Evolutionary conservation across 345 rosid species (phyloP).

Genomic region (Pugionium dolabratum): DNA sequence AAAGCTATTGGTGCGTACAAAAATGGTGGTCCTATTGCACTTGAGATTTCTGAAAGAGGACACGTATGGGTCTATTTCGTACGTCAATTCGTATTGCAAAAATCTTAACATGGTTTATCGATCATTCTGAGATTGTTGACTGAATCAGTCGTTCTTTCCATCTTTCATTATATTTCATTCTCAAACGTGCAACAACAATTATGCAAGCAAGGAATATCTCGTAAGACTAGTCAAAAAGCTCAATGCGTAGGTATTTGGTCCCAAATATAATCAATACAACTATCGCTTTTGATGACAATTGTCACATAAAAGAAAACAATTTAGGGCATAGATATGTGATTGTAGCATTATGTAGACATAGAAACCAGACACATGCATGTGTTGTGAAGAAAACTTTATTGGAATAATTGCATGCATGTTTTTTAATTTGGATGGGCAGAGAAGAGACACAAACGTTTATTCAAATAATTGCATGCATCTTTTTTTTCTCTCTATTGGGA

Average conservation of each 20-base stretch:
- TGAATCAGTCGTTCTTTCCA: slow-evolving; percentile 12
- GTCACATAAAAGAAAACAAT: no score
- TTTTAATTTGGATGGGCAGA: no score
- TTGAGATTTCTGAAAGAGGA: slow-evolving; percentile 30
- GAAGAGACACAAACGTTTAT: slow-evolving; percentile 7
- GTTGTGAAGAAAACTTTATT: slow-evolving; percentile 7
- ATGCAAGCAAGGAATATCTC: slow-evolving; percentile 9
- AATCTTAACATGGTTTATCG: slow-evolving; percentile 15
- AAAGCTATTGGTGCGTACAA: slow-evolving; percentile 30
- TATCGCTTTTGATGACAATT: not conserved
- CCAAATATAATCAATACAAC: slow-evolving; percentile 12
- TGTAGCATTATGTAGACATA: slow-evolving; percentile 15
- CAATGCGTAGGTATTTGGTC: slow-evolving; percentile 14
- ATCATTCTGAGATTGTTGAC: slow-evolving; percentile 20
- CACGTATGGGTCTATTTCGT: slow-evolving; percentile 36
- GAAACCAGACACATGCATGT: not conserved
- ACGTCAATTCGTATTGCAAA: slow-evolving; percentile 19
- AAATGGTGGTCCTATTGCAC: slow-evolving; percentile 43
- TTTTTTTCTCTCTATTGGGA: slow-evolving; percentile 10
- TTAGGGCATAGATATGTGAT: not conserved
- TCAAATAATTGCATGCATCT: slow-evolving; percentile 35
- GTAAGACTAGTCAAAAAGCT: slow-evolving; percentile 35
- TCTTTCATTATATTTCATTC: not conserved
- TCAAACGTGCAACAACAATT: slow-evolving; percentile 26
- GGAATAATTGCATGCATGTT: slow-evolving; percentile 27